Evolutionary conservation across 768 basidiomycete genomes (phyloP), one percentile per base, ranked within the genome.

Genomic region (Auricularia sp.): DNA sequence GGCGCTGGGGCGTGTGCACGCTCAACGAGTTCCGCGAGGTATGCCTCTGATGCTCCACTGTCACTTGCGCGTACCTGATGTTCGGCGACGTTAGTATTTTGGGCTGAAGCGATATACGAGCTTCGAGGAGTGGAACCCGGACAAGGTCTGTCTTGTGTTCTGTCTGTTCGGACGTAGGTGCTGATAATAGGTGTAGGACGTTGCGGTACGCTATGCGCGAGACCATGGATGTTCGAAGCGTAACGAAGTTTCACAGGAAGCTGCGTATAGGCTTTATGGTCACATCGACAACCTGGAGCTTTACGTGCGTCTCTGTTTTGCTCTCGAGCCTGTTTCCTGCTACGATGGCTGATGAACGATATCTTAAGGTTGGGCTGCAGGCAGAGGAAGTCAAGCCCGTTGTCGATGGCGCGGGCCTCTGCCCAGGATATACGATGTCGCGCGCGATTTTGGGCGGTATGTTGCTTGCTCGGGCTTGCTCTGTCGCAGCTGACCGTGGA

Each of bases 381-480:
- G 72, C 72, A 21, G 72, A 72, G 56, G 71, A 72, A 39, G 76
- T 85, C 1, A 93, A 92, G 71, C 87, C 84, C 12, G 76, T 90
- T 43, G 56, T 59, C 56, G 56, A 59, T 29, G 91, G 90, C 6
- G 85, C 88, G 5, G 91, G 90, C 11, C 71, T 92, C 3, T 91
- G 90, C 72, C 90, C 90, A 3, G 88, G 90, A 34, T 91, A 85
- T 75, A 92, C 91, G 3, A 87, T 90, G 67, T 90, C 90, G 6
- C 80, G 91, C 54, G 88, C 90, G n/a, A 93, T 94, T 67, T 78
- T 94, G 14, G 80, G 86, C 11, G 71, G 72, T 61, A 43, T 34
- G 36, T 44, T 16, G 21, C 11, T 18, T 51, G 18, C 11, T 59
- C 56, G 23, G 56, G 11, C 18, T 18, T 18, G 6, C 18, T 51